phyloP scores from a whole-genome alignment of 2,329 filamentous ascomycete genomes.

The Eurotiales sp. region DNA sequence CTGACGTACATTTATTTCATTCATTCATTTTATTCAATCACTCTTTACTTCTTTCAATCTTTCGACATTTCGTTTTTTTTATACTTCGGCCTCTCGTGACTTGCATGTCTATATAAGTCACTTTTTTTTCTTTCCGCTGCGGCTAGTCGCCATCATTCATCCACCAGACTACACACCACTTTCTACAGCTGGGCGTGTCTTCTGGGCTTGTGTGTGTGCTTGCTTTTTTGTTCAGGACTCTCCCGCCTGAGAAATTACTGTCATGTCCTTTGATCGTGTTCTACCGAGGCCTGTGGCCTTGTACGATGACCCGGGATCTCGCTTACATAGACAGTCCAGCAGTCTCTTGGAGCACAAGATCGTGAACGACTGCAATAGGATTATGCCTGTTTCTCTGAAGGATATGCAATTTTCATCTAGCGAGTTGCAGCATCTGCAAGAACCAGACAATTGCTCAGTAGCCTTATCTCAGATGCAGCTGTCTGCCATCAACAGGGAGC shows the following conservation, averaged over 20 bases:
- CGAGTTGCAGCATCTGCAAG: not conserved
- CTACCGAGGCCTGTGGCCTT: constrained; percentile 43
- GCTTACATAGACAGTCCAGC: constrained; percentile 28
- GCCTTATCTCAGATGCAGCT: constrained; percentile 22
- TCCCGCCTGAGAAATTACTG: not conserved
- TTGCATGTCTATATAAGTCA: not conserved
- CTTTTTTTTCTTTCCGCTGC: not conserved
- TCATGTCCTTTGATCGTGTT: constrained; percentile 48
- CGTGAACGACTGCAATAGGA: constrained; percentile 30
- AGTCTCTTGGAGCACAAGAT: constrained; percentile 41
- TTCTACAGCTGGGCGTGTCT: not conserved
- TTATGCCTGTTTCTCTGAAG: not conserved
- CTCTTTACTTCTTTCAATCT: not conserved
- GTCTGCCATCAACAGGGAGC: constrained; percentile 24
- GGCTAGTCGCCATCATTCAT: not conserved
- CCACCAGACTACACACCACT: not conserved
- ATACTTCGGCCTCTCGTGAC: not conserved
- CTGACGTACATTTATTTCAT: too few relatives aligned
- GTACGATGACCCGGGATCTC: constrained; percentile 36
- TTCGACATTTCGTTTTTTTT: not conserved
- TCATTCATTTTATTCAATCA: not conserved
- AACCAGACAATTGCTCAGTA: constrained; percentile 9
- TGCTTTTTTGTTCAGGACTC: not conserved
- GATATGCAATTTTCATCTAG: constrained; percentile 6
- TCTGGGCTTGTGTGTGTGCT: not conserved